phyloP scores from a whole-genome alignment of 192 early-diverging fungal species.

The Gonapodya prolifera region DNA sequence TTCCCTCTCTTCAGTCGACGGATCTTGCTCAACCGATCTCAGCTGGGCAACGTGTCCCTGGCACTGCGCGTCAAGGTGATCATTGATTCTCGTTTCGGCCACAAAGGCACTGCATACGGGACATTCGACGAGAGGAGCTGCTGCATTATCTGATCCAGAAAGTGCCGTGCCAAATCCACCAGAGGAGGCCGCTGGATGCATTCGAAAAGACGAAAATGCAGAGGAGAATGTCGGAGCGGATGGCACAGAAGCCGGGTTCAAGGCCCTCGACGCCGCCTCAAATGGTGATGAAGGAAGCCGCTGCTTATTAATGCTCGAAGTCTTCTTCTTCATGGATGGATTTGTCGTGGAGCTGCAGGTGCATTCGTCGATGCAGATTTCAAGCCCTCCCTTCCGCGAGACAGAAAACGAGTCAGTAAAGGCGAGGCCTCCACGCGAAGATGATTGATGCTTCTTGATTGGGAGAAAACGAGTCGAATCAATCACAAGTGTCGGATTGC shows the following conservation, averaged over 20 bases:
- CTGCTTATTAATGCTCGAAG: too few relatives aligned
- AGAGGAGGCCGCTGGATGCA: neutral
- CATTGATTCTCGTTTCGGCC: constrained; percentile 20
- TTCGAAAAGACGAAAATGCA: neutral
- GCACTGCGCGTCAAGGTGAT: constrained; percentile 35
- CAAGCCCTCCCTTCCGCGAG: too few relatives aligned
- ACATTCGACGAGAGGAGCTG: neutral
- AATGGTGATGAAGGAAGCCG: neutral
- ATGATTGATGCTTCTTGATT: too few relatives aligned
- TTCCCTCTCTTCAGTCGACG: neutral
- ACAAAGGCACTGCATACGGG: neutral
- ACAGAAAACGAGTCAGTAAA: too few relatives aligned
- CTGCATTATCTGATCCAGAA: neutral
- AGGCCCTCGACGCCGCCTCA: too few relatives aligned
- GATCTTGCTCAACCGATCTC: constrained; percentile 10
- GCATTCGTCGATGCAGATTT: too few relatives aligned
- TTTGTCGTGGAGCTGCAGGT: too few relatives aligned
- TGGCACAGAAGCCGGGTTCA: neutral
- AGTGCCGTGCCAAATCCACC: too few relatives aligned
- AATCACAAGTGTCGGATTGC: too few relatives aligned
- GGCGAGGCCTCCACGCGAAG: too few relatives aligned
- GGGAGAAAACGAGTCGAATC: too few relatives aligned
- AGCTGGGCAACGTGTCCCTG: constrained; percentile 10
- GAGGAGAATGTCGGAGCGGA: neutral
- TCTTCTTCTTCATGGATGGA: too few relatives aligned